A percentile compares a stretch with the other conserved stretches of the same genome.
phyloP scores from a whole-genome alignment of 1,139 yeast genomes.

The Geotrichum bryndzae region DNA sequence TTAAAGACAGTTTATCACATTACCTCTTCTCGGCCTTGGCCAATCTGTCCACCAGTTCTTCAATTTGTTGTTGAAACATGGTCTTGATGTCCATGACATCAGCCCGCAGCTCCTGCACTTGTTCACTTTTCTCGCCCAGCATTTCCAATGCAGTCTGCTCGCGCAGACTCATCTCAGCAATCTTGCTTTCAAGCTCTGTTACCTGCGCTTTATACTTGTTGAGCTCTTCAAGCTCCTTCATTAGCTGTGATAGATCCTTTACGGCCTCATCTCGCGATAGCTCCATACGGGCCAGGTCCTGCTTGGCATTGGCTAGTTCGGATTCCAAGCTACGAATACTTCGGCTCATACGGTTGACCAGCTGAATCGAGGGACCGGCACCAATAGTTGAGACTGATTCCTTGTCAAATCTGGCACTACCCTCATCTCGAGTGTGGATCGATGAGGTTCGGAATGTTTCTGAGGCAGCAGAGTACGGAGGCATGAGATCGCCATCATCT shows the following conservation, averaged over 20 bases:
- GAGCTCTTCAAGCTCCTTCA: constrained; percentile 50
- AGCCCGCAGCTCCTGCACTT: constrained; percentile 75
- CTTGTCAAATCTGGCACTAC: constrained; percentile 22
- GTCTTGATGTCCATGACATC: constrained; percentile 87
- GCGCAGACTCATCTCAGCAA: constrained; percentile 33
- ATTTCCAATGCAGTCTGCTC: constrained; percentile 63
- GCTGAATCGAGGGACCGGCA: constrained; percentile 47
- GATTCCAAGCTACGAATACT: constrained; percentile 75
- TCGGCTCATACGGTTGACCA: constrained; percentile 65
- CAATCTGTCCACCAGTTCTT: constrained; percentile 69
- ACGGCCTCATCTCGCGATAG: constrained; percentile 62
- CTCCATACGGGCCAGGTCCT: constrained; percentile 51
- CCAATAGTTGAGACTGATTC: constrained; percentile 26
- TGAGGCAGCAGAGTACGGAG: constrained; percentile 3
- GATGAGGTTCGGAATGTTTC: constrained; percentile 1
- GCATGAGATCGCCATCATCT: not conserved
- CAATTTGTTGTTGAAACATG: constrained; percentile 73
- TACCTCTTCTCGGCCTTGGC: constrained; percentile 20
- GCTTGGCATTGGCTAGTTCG: constrained; percentile 60
- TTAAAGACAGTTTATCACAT: not conserved
- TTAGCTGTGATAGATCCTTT: constrained; percentile 54
- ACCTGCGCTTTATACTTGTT: constrained; percentile 39
- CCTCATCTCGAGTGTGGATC: constrained; percentile 20
- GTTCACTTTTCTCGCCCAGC: constrained; percentile 84
- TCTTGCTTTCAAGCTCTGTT: constrained; percentile 39